A percentile compares a stretch with the other conserved stretches of the same genome.
Conservation (phyloP, 2,329 filamentous ascomycete species). For the Penicillium sp. region DNA sequence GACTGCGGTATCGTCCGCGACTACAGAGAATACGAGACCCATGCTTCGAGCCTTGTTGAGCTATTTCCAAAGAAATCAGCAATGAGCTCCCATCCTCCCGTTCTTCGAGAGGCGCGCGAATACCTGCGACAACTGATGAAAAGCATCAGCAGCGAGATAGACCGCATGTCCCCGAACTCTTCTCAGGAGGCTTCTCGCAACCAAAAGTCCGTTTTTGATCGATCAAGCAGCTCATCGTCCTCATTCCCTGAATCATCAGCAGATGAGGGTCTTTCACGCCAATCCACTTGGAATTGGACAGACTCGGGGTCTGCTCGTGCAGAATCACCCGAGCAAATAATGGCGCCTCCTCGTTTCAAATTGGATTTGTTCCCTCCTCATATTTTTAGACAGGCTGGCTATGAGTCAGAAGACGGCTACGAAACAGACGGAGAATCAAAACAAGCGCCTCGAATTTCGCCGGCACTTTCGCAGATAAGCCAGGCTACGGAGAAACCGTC, state of each 20-base stretch:
- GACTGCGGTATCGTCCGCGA: conserved; percentile 45
- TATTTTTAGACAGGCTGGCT: conserved; percentile 30
- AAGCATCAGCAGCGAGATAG: conserved; percentile 43
- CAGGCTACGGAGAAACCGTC: conserved; percentile 29
- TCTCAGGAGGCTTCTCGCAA: conserved; percentile 39
- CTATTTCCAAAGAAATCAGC: conserved; percentile 39
- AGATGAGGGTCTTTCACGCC: conserved; percentile 35
- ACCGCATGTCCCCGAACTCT: conserved; percentile 42
- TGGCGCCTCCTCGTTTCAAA: conserved; percentile 24
- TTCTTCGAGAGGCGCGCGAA: conserved; percentile 37
- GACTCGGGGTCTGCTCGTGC: conserved; percentile 29
- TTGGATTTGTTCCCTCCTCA: conserved; percentile 35
- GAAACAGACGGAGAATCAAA: conserved; percentile 35
- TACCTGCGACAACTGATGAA: conserved; percentile 34
- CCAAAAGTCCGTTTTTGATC: conserved; percentile 48
- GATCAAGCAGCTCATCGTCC: conserved; percentile 46
- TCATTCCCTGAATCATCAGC: conserved; percentile 42
- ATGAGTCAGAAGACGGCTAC: conserved; percentile 33
- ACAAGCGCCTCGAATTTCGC: conserved; percentile 24
- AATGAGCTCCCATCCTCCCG: conserved; percentile 14
- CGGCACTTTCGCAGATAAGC: conserved; percentile 31
- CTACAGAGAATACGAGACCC: conserved; percentile 49
- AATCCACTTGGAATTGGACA: conserved; percentile 34
- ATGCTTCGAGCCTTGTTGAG: conserved; percentile 41
- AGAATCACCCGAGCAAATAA: conserved; percentile 37